Evolutionary conservation across 2,329 filamentous ascomycete species (phyloP), one percentile per base, ranked within the genome.

Genomic region (Botrytis squamosa): DNA sequence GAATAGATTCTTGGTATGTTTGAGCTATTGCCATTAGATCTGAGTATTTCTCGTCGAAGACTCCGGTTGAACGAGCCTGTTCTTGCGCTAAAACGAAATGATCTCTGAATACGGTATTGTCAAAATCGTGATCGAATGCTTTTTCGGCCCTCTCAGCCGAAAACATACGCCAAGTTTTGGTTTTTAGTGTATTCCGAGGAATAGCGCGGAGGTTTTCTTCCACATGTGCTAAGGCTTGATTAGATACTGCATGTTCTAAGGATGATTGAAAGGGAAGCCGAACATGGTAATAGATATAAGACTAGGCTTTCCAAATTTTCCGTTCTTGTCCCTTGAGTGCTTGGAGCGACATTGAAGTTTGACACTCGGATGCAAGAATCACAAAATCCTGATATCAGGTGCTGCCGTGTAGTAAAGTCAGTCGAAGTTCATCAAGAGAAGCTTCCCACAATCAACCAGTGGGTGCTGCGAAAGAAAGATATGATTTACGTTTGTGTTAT

Each of bases 221-320:
- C 72, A 75, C 73, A 18, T 76, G 67, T 63, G 72, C 75, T 76
- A 69, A 44, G 18, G 20, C 40, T 42, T 69, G 40, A 49, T 40
- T 38, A 60, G 33, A 40, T 65, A 40, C 60, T 40, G 55, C 60
- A 29, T 70, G 18, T 5, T 29, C 33, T 29, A 33, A 65, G 8
- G 42, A 29, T 33, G 6, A 20, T 65, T 55, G 46, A 20, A 22
- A 62, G 36, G 38, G 9, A 49, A 65, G 65, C 3, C 70, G 16
- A 57, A 74, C 75, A 71, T 20, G 75, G 75, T 36, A 76, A n/a
- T 7, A 76, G 73, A 44, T 74, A 75, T 38, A 76, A 55, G 29
- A 76, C 75, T n/a, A 76, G 72, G 36, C 70, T 75, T 59, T 76
- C 75, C 44, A 76, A 36, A 38, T 73, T 75, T 40, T 75, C 75